Evolutionary conservation across 257 asterid genomes (phyloP).

Genomic region (Rubia yunnanensis): DNA sequence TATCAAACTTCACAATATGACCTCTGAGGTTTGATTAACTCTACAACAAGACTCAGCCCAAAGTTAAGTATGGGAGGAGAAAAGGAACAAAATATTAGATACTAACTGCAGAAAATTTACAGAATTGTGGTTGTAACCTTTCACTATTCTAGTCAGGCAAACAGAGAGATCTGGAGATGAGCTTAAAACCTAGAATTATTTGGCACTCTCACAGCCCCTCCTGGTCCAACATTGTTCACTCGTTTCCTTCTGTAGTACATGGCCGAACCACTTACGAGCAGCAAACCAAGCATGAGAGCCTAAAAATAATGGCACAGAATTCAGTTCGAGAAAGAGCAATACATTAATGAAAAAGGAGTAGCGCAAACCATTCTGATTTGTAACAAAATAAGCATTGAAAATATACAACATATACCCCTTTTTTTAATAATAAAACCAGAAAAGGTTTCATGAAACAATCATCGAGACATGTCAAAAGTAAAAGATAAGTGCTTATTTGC

Average conservation of each 20-base stretch:
- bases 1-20: neutral
- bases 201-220: conserved; percentile 56
- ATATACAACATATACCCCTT: neutral
- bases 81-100: neutral
- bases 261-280: conserved; percentile 68
- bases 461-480: too few relatives aligned
- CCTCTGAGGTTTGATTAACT: too few relatives aligned
- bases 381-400: neutral
- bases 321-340: neutral
- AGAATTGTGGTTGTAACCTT: neutral
- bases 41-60: neutral
- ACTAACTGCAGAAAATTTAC: conserved; percentile 1
- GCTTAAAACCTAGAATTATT: conserved; percentile 58
- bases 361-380: neutral
- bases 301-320: conserved; percentile 13
- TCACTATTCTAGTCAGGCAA: neutral
- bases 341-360: neutral
- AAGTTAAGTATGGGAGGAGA: neutral
- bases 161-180: neutral
- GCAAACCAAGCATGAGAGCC: conserved; percentile 61
- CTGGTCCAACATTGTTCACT: conserved; percentile 27
- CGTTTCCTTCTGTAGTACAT: conserved; percentile 60
- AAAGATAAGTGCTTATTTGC: neutral
- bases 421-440: neutral
- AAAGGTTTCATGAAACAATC: neutral